Conservation (phyloP, 441 rosid genomes). For the Gossypium lobatum region DNA sequence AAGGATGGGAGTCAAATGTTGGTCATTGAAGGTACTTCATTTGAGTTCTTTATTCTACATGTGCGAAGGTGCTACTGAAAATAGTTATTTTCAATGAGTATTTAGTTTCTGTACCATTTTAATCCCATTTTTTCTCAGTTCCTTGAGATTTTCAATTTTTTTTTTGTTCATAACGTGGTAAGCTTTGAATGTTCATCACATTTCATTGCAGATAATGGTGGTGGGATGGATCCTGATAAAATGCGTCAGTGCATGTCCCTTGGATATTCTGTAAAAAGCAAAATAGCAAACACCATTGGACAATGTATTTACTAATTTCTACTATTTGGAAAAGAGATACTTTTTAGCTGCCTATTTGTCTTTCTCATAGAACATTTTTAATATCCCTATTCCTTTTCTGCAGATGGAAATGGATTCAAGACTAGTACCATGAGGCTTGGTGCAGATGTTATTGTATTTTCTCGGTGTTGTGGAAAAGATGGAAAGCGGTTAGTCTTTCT, state of each 20-base stretch:
- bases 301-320: constrained; percentile 46
- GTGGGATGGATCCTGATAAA: constrained; percentile 90
- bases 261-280: constrained; percentile 91
- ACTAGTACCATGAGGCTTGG: constrained; percentile 98
- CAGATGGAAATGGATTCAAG: constrained; percentile 99
- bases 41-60: neutral
- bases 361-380: neutral
- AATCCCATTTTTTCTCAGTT: neutral
- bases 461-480: constrained; percentile 59
- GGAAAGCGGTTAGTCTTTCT: constrained; percentile 47
- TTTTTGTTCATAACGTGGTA: neutral
- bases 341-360: neutral
- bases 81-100: neutral
- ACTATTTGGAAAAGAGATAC: neutral
- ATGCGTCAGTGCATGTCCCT: constrained; percentile 87
- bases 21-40: constrained; percentile 57
- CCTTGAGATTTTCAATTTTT: neutral
- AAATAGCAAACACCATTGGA: constrained; percentile 77
- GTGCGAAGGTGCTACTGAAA: neutral
- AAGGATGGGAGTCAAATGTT: constrained; percentile 73
- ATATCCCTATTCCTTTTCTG: constrained; percentile 3
- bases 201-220: constrained; percentile 67
- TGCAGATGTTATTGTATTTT: constrained; percentile 93
- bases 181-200: neutral
- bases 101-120: neutral